phyloP scores from a whole-genome alignment of 805 yeast genomes.

The Nakazawaea populi region DNA sequence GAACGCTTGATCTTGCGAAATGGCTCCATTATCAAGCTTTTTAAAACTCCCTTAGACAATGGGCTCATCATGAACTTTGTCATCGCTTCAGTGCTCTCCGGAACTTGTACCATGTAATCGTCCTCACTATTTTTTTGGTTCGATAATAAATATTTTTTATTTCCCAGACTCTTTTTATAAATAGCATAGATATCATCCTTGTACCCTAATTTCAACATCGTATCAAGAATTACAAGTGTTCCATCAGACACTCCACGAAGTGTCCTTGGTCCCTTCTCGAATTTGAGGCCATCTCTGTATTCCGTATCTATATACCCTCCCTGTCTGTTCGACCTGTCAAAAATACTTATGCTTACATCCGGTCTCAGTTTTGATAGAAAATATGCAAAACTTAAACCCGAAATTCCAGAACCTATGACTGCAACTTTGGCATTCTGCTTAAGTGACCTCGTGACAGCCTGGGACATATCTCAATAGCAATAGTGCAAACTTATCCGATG shows the following conservation, averaged over 20 bases:
- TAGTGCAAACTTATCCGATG: too few relatives aligned
- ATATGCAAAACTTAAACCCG: conserved; percentile 74
- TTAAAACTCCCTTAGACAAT: conserved; percentile 35
- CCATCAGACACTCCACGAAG: conserved; percentile 81
- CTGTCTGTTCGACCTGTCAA: conserved; percentile 45
- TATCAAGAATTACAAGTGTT: conserved; percentile 59
- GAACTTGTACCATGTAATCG: conserved; percentile 47
- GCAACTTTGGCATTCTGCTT: conserved; percentile 43
- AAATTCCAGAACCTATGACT: conserved; percentile 83
- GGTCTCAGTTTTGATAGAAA: conserved; percentile 71
- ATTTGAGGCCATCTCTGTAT: conserved; percentile 22
- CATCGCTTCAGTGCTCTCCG: conserved; percentile 33
- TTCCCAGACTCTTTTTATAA: conserved; percentile 52
- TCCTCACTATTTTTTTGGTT: conserved; percentile 12
- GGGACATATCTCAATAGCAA: not conserved
- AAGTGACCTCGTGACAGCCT: conserved; percentile 3
- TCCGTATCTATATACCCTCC: conserved; percentile 82
- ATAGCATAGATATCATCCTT: conserved; percentile 54
- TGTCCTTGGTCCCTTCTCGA: conserved; percentile 92
- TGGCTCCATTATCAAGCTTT: conserved; percentile 46
- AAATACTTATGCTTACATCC: conserved; percentile 58
- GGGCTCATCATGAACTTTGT: conserved; percentile 33
- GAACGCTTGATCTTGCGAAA: conserved; percentile 27
- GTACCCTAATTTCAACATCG: conserved; percentile 41
- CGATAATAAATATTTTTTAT: conserved; percentile 61